Evolutionary conservation across 1,139 yeast species (phyloP).

Genomic region (Pichia sp.): DNA sequence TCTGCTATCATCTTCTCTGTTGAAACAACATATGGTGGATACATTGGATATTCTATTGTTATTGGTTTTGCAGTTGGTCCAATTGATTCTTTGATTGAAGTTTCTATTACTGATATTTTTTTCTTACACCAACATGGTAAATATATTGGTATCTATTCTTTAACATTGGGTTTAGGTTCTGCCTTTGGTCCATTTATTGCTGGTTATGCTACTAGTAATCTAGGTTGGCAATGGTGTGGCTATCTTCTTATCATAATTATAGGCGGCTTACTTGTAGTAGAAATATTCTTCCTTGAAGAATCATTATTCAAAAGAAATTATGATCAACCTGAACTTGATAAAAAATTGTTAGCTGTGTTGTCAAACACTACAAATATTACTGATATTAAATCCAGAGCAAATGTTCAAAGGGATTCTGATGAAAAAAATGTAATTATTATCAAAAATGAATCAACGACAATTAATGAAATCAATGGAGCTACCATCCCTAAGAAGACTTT

Average conservation of each 20-base stretch:
- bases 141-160: slow-evolving; percentile 34
- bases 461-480: slow-evolving; percentile 14
- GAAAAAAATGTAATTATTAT: neutral
- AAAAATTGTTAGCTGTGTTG: slow-evolving; percentile 17
- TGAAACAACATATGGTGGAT: slow-evolving; percentile 27
- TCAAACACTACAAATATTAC: slow-evolving; percentile 16
- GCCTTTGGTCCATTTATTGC: slow-evolving; percentile 41
- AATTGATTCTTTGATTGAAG: slow-evolving; percentile 43
- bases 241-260: slow-evolving; percentile 36
- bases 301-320: slow-evolving; percentile 22
- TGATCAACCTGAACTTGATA: slow-evolving; percentile 13
- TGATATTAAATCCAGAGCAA: slow-evolving; percentile 1
- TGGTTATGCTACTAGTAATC: slow-evolving; percentile 36
- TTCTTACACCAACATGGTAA: slow-evolving; percentile 43
- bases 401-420: neutral
- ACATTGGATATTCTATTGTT: slow-evolving; percentile 34
- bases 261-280: slow-evolving; percentile 32
- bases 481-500: slow-evolving; percentile 30
- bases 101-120: slow-evolving; percentile 42
- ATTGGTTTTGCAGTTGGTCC: slow-evolving; percentile 45
- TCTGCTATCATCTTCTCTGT: slow-evolving; percentile 34
- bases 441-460: slow-evolving; percentile 2
- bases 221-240: slow-evolving; percentile 41
- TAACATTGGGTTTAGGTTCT: slow-evolving; percentile 41
- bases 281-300: slow-evolving; percentile 41